Evolutionary conservation across 2,329 filamentous ascomycete genomes (phyloP).

Genomic region (Scedosporium boydii): DNA sequence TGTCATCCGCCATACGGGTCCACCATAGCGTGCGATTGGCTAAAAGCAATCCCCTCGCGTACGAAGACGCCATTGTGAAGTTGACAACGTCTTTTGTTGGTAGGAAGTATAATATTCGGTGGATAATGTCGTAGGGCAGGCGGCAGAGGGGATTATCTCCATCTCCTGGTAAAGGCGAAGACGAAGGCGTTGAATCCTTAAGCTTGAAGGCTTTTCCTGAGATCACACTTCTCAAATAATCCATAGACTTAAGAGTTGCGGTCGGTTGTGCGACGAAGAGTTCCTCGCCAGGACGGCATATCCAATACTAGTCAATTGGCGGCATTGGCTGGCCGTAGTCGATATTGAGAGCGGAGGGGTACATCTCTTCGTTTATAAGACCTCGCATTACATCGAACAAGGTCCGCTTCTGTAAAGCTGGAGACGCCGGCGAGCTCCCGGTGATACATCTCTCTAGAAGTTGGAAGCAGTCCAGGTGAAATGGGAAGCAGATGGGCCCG

Average conservation of each 20-base stretch:
- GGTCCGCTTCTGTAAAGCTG: not conserved
- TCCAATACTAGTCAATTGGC: not conserved
- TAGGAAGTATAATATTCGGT: not conserved
- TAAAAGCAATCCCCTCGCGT: not conserved
- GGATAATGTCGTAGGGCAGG: not conserved
- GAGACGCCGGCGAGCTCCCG: not conserved
- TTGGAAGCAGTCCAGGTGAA: not conserved
- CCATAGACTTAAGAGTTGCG: not conserved
- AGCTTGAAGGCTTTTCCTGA: not conserved
- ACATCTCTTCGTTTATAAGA: not conserved
- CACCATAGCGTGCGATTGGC: not conserved
- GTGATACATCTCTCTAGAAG: not conserved
- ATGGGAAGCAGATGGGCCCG: not conserved
- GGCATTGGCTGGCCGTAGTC: not conserved
- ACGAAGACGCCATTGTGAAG: not conserved
- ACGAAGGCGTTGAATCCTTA: not conserved
- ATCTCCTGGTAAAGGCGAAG: not conserved
- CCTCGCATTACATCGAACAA: not conserved
- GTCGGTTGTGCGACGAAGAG: not conserved
- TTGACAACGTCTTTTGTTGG: not conserved
- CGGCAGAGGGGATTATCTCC: not conserved
- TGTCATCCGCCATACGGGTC: not conserved
- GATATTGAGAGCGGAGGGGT: not conserved
- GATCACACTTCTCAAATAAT: not conserved
- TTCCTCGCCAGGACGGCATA: not conserved